Evolutionary conservation across 164 flowering plant genomes (phyloP).

Genomic region (Tetrastigma voinierianum): DNA sequence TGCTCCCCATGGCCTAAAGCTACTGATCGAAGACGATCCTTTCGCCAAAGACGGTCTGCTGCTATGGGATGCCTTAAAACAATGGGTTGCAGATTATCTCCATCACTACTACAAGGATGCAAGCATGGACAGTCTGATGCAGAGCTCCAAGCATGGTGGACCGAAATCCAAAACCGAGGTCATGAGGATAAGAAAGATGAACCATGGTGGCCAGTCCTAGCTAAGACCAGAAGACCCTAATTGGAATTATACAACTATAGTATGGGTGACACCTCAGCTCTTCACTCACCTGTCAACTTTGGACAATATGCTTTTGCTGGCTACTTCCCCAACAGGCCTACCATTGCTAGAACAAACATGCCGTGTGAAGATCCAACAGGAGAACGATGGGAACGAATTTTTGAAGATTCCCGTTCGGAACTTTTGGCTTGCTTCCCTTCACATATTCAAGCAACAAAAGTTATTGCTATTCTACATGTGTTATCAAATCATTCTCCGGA

Average conservation of each 20-base stretch:
- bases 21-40: slow-evolving; percentile 35
- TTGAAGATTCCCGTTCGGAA: slow-evolving; percentile 16
- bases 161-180: slow-evolving; percentile 24
- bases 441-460: slow-evolving; percentile 26
- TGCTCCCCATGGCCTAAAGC: slow-evolving; percentile 28
- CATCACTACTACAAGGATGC: slow-evolving; percentile 25
- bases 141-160: slow-evolving; percentile 41
- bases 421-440: slow-evolving; percentile 26
- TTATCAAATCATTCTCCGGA: slow-evolving; percentile 32
- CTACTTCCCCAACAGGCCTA: slow-evolving; percentile 39
- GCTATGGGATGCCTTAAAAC: slow-evolving; percentile 22
- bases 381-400: slow-evolving; percentile 7
- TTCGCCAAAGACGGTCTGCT: slow-evolving; percentile 36
- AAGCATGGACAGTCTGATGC: slow-evolving; percentile 11
- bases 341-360: slow-evolving; percentile 23
- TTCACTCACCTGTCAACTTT: slow-evolving; percentile 42
- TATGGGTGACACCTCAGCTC: slow-evolving; percentile 37
- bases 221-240: slow-evolving; percentile 24
- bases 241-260: slow-evolving; percentile 24
- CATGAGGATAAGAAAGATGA: slow-evolving; percentile 38
- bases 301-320: slow-evolving; percentile 36
- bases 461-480: slow-evolving; percentile 25
- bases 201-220: slow-evolving; percentile 40
- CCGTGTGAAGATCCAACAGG: slow-evolving; percentile 28
- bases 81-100: slow-evolving; percentile 31